phyloP scores from a whole-genome alignment of 2,329 filamentous ascomycete genomes.

The Mollisiaceae sp. region DNA sequence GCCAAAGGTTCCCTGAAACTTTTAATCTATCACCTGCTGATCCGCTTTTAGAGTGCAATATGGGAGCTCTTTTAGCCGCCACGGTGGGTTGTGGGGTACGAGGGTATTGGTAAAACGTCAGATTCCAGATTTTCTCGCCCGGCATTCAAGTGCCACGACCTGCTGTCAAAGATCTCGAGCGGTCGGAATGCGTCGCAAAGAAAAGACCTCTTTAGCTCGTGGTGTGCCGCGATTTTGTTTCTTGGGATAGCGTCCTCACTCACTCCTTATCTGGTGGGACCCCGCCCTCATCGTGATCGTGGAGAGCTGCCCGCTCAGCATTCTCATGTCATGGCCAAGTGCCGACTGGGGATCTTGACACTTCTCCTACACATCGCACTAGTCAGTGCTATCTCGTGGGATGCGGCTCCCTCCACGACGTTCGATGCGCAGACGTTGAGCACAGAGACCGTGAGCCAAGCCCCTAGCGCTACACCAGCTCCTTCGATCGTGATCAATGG shows the following conservation, averaged over 20 bases:
- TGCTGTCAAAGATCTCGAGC: not conserved
- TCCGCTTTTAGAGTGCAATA: constrained; percentile 14
- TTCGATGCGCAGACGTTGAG: not conserved
- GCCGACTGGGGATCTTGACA: constrained; percentile 9
- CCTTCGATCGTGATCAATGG: not conserved
- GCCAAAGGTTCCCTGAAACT: constrained; percentile 4
- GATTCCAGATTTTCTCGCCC: constrained; percentile 5
- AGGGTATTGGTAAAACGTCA: constrained; percentile 4
- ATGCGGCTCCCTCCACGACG: constrained; percentile 7
- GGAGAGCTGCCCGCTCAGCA: constrained; percentile 1
- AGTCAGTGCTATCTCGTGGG: constrained; percentile 1
- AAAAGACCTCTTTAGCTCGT: not conserved
- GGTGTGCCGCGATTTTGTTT: constrained; percentile 4
- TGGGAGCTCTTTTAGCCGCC: constrained; percentile 9
- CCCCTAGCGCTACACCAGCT: constrained; percentile 5
- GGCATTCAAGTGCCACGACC: constrained; percentile 7
- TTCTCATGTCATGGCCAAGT: constrained; percentile 9
- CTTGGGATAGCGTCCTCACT: not conserved
- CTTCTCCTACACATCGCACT: not conserved
- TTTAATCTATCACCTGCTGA: constrained; percentile 6
- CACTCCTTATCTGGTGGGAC: not conserved
- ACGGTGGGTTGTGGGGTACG: constrained; percentile 7
- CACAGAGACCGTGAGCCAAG: not conserved
- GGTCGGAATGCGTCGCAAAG: constrained; percentile 10
- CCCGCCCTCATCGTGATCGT: not conserved